phyloP scores from a whole-genome alignment of 2,329 filamentous ascomycete species.

The Meredithiella fracta region DNA sequence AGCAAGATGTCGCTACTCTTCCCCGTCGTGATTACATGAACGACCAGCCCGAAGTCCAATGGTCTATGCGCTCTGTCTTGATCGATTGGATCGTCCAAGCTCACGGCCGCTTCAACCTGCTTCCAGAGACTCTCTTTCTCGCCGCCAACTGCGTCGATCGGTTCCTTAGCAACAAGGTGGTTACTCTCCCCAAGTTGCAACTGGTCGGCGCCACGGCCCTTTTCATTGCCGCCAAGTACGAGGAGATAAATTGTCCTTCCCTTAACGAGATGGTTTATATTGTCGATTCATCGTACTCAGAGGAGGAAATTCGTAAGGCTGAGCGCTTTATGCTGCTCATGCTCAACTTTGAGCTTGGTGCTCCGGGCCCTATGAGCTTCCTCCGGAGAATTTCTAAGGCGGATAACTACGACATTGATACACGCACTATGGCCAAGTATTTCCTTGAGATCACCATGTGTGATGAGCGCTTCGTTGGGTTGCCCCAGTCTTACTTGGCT shows the following conservation, averaged over 20 bases:
- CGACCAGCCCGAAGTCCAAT: conserved; percentile 89
- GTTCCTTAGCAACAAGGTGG: conserved; percentile 85
- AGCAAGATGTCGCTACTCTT: conserved; percentile 36
- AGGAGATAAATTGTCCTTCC: conserved; percentile 96
- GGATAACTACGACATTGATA: conserved; percentile 93
- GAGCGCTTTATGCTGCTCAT: conserved; percentile 97
- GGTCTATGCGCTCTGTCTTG: conserved; percentile 93
- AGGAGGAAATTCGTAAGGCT: conserved; percentile 88
- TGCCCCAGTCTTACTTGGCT: conserved; percentile 75
- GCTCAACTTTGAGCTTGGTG: conserved; percentile 88
- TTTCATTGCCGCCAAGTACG: conserved; percentile 92
- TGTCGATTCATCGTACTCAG: conserved; percentile 82
- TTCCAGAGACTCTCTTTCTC: conserved; percentile 89
- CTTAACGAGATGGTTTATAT: conserved; percentile 94
- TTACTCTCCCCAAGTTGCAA: conserved; percentile 87
- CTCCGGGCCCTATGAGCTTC: conserved; percentile 99
- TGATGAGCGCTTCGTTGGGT: conserved; percentile 92
- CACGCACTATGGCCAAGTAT: conserved; percentile 89
- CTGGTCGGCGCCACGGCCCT: conserved; percentile 91
- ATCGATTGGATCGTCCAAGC: conserved; percentile 99
- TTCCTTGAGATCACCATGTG: conserved; percentile 93
- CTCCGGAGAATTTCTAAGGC: conserved; percentile 93
- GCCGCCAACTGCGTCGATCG: conserved; percentile 95
- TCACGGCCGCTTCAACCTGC: conserved; percentile 73
- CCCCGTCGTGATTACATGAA: conserved; percentile 95